phyloP scores from a whole-genome alignment of 2,329 filamentous ascomycete species.

The Fusarium newnesense region DNA sequence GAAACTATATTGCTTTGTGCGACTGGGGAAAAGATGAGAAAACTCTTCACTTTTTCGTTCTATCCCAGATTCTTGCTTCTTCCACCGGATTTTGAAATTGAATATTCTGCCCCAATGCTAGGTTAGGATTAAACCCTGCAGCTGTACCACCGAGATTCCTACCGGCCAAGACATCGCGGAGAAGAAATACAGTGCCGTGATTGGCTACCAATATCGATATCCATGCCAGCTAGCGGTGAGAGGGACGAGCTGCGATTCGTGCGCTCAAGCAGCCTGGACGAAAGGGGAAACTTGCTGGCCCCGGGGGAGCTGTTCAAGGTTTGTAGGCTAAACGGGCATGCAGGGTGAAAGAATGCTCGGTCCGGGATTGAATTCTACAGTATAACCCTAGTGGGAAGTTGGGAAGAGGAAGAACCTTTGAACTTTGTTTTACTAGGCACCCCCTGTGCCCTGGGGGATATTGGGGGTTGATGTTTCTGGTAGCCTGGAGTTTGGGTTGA shows the following conservation, averaged over 20 bases:
- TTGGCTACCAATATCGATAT: conserved; percentile 33
- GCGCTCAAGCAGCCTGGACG: conserved; percentile 25
- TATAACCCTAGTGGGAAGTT: conserved; percentile 3
- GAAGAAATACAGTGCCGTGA: conserved; percentile 22
- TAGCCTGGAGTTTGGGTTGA: background rate
- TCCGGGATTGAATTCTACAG: conserved; percentile 8
- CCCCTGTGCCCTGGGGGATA: background rate
- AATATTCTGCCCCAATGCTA: conserved; percentile 14
- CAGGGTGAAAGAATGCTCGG: conserved; percentile 19
- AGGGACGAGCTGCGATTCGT: conserved; percentile 16
- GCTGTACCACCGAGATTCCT: conserved; percentile 23
- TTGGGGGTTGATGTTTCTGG: conserved; percentile 5
- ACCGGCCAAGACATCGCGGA: conserved; percentile 29
- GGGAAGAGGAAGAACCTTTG: conserved; percentile 13
- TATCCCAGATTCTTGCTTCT: conserved; percentile 24
- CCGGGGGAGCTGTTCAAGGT: conserved; percentile 8
- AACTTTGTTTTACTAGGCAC: background rate
- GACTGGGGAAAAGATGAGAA: background rate
- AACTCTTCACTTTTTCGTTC: background rate
- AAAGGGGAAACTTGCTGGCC: conserved; percentile 24
- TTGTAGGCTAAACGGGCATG: conserved; percentile 30
- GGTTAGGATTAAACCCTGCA: conserved; percentile 24
- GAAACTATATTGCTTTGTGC: conserved; percentile 5
- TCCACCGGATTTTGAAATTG: conserved; percentile 29
- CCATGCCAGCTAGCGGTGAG: conserved; percentile 36